These are phyloP conservation scores for Thymus quinquecostatus DNA, from an alignment of 257 asterid genomes.

Conservation along the genomic window DNA sequence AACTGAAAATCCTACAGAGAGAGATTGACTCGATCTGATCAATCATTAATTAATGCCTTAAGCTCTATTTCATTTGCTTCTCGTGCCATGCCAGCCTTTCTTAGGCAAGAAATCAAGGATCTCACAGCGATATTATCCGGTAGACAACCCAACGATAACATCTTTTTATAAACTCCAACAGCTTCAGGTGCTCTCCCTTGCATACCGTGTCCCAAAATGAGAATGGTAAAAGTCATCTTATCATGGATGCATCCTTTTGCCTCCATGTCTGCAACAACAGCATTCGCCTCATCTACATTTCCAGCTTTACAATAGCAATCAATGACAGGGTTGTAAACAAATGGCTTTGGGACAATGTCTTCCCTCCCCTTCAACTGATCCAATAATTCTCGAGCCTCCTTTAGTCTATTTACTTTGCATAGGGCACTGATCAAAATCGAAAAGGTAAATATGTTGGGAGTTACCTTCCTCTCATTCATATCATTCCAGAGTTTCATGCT, in stretches of 20 bases:
- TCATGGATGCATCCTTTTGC: slow-evolving; percentile 76
- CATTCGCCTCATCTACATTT: slow-evolving; percentile 78
- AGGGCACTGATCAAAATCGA: slow-evolving; percentile 69
- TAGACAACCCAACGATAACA: slow-evolving; percentile 68
- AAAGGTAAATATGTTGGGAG: slow-evolving; percentile 69
- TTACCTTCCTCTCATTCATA: slow-evolving; percentile 58
- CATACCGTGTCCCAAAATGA: slow-evolving; percentile 94
- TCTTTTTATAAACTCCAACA: slow-evolving; percentile 61
- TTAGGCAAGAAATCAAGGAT: slow-evolving; percentile 64
- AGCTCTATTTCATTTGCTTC: slow-evolving; percentile 74
- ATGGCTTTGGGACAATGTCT: slow-evolving; percentile 73
- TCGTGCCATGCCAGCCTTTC: slow-evolving; percentile 86
- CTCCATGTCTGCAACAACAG: slow-evolving; percentile 76
- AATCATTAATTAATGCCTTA: slow-evolving; percentile 32
- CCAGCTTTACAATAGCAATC: slow-evolving; percentile 89
- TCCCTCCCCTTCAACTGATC: slow-evolving; percentile 53
- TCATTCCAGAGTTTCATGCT: slow-evolving; percentile 71
- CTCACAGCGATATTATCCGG: slow-evolving; percentile 66
- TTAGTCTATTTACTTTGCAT: slow-evolving; percentile 73
- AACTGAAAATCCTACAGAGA: slow-evolving; percentile 14
- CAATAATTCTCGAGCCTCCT: slow-evolving; percentile 71
- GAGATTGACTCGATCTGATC: slow-evolving; percentile 12
- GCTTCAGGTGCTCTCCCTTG: slow-evolving; percentile 91
- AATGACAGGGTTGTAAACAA: slow-evolving; percentile 83
- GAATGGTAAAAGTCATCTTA: slow-evolving; percentile 87